A percentile compares a stretch with the other conserved stretches of the same genome.
Conservation (phyloP, 164 flowering plant genomes). For the Magnolia officinalis region DNA sequence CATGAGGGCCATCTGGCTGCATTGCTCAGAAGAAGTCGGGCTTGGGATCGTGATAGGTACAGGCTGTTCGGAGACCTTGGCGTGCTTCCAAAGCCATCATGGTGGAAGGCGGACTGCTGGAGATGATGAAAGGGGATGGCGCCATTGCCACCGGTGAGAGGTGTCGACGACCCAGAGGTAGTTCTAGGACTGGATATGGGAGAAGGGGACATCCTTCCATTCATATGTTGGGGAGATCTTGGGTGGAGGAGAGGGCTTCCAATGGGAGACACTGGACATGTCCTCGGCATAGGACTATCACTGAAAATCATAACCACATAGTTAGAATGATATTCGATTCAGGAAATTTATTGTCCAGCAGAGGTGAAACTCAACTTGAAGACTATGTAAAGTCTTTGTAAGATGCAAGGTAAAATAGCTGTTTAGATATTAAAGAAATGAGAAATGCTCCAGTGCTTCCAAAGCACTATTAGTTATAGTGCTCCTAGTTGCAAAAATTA, state of each 20-base stretch:
- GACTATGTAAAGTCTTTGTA: too few species aligned
- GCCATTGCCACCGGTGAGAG: constrained; percentile 75
- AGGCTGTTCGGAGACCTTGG: constrained; percentile 28
- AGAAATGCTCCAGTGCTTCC: too few species aligned
- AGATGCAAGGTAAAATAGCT: too few species aligned
- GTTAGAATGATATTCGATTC: neutral
- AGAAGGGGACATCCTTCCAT: constrained; percentile 77
- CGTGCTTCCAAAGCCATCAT: constrained; percentile 51
- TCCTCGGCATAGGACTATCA: constrained; percentile 49
- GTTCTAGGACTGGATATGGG: constrained; percentile 83
- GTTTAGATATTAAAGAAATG: too few species aligned
- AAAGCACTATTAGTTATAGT: too few species aligned
- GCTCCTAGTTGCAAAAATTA: too few species aligned
- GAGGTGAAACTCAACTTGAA: too few species aligned
- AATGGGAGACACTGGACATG: constrained; percentile 88
- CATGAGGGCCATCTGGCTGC: constrained; percentile 48
- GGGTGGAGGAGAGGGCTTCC: constrained; percentile 73
- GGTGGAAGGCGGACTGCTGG: constrained; percentile 45
- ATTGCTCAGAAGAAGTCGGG: constrained; percentile 55
- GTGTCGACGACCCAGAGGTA: constrained; percentile 80
- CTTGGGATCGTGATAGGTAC: constrained; percentile 47
- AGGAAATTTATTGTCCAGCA: too few species aligned
- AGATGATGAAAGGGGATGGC: constrained; percentile 63
- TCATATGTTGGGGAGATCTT: constrained; percentile 69
- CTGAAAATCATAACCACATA: constrained; percentile 28